Evolutionary conservation across 495 filamentous ascomycete genomes (phyloP).

Genomic region (Podospora anserina): DNA sequence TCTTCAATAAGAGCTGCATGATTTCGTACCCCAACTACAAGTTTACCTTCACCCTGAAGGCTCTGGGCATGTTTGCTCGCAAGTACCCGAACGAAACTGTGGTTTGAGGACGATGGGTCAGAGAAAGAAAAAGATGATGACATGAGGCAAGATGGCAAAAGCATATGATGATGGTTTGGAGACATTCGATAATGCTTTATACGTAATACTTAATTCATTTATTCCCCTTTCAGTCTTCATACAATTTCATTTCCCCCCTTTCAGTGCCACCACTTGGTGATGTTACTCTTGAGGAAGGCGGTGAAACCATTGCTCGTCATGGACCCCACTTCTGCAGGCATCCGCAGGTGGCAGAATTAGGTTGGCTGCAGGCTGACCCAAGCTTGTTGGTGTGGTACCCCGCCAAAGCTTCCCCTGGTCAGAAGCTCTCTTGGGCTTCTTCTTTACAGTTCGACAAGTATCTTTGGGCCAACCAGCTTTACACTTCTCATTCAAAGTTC

Average conservation of each 20-base stretch:
- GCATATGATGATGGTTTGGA: background rate
- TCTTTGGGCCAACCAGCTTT: background rate
- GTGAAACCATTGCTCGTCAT: slow-evolving; percentile 7
- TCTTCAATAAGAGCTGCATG: slow-evolving; percentile 99
- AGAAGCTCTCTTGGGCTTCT: background rate
- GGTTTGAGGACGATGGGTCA: slow-evolving; percentile 20
- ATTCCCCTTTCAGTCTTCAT: background rate
- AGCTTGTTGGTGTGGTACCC: background rate
- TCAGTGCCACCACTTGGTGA: background rate
- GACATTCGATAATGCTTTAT: background rate
- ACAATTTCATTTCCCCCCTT: background rate
- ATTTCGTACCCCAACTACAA: slow-evolving; percentile 99
- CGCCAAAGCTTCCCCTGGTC: slow-evolving; percentile 13
- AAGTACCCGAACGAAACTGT: slow-evolving; percentile 65
- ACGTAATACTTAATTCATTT: background rate
- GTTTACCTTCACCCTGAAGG: slow-evolving; percentile 91
- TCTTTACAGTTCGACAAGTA: slow-evolving; percentile 15
- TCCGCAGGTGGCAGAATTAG: slow-evolving; percentile 14
- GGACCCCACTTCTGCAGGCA: background rate
- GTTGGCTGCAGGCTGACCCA: background rate
- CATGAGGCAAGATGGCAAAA: background rate
- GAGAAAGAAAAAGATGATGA: background rate
- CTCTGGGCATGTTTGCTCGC: slow-evolving; percentile 80
- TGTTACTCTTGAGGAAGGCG: slow-evolving; percentile 4
- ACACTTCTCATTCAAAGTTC: background rate